Evolutionary conservation across 495 filamentous ascomycete genomes (phyloP).

Genomic region (Penicillium longicatenatum): DNA sequence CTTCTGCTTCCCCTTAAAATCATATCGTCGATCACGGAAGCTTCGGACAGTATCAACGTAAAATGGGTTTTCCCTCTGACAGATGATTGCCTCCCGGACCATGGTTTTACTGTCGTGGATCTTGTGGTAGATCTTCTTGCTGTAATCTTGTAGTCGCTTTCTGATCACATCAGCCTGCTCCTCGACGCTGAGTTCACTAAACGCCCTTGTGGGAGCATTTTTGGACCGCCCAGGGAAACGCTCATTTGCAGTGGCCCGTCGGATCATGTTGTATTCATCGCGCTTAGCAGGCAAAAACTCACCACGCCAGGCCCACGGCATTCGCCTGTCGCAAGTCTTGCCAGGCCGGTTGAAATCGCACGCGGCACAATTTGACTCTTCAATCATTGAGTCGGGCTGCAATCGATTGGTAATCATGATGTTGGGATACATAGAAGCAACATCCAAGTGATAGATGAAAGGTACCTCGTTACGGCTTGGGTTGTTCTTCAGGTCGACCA

Average conservation of each 20-base stretch:
- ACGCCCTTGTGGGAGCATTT: conserved; percentile 68
- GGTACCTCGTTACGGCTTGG: conserved; percentile 82
- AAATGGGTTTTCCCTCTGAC: conserved; percentile 97
- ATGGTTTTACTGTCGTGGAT: conserved; percentile 95
- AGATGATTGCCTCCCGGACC: conserved; percentile 95
- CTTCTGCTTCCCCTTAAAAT: conserved; percentile 98
- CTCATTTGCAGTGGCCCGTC: conserved; percentile 90
- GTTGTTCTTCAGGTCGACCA: conserved; percentile 74
- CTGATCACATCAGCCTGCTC: conserved; percentile 82
- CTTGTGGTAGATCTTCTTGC: conserved; percentile 99
- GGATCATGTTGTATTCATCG: conserved; percentile 99
- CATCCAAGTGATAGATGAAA: conserved; percentile 96
- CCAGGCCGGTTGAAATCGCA: conserved; percentile 98
- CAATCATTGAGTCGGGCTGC: conserved; percentile 96
- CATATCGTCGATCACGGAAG: conserved; percentile 94
- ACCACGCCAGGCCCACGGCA: conserved; percentile 98
- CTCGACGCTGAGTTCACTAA: conserved; percentile 77
- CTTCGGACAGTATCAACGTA: conserved; percentile 95
- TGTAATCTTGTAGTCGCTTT: conserved; percentile 89
- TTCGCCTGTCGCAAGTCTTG: conserved; percentile 91
- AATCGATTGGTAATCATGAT: conserved; percentile 99
- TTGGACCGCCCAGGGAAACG: conserved; percentile 77
- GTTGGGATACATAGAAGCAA: conserved; percentile 99
- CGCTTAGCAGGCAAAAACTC: conserved; percentile 95
- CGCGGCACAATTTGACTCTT: conserved; percentile 92